These are phyloP conservation scores for Neopestalotiopsis clavispora DNA, from an alignment of 2,329 filamentous ascomycete species.

Conservation along the genomic window DNA sequence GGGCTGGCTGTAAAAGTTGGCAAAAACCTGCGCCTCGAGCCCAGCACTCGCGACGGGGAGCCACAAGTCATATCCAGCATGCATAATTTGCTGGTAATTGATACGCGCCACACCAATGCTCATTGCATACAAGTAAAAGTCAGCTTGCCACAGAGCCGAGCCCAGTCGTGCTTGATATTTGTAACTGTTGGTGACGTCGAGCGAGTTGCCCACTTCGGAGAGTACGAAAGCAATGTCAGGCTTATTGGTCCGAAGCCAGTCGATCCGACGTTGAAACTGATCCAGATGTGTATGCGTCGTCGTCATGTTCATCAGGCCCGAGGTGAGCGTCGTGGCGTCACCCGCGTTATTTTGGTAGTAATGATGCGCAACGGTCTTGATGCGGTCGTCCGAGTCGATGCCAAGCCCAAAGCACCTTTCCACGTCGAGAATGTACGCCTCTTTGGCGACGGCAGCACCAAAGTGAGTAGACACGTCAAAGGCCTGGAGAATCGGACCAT, in stretches of 20 bases:
- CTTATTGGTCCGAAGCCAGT: conserved; percentile 36
- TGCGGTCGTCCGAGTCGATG: conserved; percentile 35
- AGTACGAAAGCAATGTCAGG: conserved; percentile 39
- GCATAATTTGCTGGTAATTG: conserved; percentile 45
- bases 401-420: conserved; percentile 37
- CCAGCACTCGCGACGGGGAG: conserved; percentile 35
- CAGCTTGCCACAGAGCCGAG: conserved; percentile 41
- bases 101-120: conserved; percentile 39
- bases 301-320: conserved; percentile 35
- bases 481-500: conserved; percentile 38
- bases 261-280: conserved; percentile 34
- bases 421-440: conserved; percentile 33
- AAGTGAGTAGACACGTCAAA: conserved; percentile 39
- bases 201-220: conserved; percentile 42
- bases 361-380: conserved; percentile 43
- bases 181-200: conserved; percentile 35
- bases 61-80: conserved; percentile 36
- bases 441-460: conserved; percentile 22
- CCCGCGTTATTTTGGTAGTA: conserved; percentile 41
- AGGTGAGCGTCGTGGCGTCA: conserved; percentile 32
- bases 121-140: conserved; percentile 42
- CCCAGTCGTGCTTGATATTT: conserved; percentile 40
- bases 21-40: conserved; percentile 36
- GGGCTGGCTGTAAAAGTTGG: conserved; percentile 43
- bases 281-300: conserved; percentile 34